A percentile compares a stretch with the other conserved stretches of the same genome.
Evolutionary conservation across 2,329 filamentous ascomycete genomes (phyloP).

Genomic region (Thielaviopsis ethacetica): DNA sequence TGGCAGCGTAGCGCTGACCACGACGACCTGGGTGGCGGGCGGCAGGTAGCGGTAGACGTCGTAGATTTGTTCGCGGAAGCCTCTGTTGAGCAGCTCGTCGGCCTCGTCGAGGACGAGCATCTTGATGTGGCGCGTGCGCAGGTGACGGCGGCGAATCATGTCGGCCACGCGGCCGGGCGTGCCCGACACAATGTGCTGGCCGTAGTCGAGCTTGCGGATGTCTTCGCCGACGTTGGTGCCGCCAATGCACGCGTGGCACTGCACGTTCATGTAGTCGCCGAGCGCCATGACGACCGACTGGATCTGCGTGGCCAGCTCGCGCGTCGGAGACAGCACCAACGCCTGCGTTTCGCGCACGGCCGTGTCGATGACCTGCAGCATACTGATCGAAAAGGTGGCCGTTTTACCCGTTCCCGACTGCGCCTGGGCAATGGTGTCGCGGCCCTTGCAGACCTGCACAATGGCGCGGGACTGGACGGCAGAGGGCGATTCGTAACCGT

Average conservation of each 20-base stretch:
- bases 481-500: conserved; percentile 95
- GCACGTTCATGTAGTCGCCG: conserved; percentile 99
- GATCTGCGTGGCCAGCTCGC: conserved; percentile 94
- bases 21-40: conserved; percentile 93
- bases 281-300: conserved; percentile 98
- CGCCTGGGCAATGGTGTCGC: conserved; percentile 95
- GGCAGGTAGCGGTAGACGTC: conserved; percentile 96
- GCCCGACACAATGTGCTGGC: conserved; percentile 92
- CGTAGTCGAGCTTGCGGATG: conserved; percentile 92
- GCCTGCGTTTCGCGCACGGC: conserved; percentile 86
- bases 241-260: conserved; percentile 96
- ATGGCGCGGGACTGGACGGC: conserved; percentile 96
- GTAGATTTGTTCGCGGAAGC: conserved; percentile 97
- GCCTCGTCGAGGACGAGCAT: conserved; percentile 47
- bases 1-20: conserved; percentile 88
- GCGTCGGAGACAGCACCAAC: conserved; percentile 85
- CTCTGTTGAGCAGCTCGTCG: conserved; percentile 63
- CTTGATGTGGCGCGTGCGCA: conserved; percentile 46
- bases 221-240: conserved; percentile 97
- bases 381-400: conserved; percentile 89
- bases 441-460: conserved; percentile 96
- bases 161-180: conserved; percentile 82
- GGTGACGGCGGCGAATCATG: conserved; percentile 42
- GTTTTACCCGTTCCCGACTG: conserved; percentile 97
- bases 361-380: conserved; percentile 90